Evolutionary conservation across 2,329 filamentous ascomycete genomes (phyloP).

Genomic region (Metarhizium anisopliae): DNA sequence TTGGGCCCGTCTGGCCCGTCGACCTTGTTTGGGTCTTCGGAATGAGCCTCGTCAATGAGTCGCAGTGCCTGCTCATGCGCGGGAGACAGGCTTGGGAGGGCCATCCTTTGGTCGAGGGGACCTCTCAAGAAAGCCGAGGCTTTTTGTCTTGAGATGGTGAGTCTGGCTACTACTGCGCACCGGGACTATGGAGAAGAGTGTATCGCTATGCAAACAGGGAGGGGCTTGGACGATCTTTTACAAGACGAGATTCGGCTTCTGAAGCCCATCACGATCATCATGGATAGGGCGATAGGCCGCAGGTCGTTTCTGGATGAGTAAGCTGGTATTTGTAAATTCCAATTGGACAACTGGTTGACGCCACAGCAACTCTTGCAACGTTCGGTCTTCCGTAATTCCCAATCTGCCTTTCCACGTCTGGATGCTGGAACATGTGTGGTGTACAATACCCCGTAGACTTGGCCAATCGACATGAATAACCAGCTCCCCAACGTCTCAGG

Average conservation of each 20-base stretch:
- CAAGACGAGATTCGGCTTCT: not conserved
- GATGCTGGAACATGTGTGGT: too few species aligned
- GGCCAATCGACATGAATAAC: too few species aligned
- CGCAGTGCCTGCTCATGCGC: conserved; percentile 44
- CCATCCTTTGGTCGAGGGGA: not conserved
- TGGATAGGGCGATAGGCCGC: not conserved
- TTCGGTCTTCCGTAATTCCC: too few species aligned
- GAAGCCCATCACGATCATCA: not conserved
- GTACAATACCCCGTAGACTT: too few species aligned
- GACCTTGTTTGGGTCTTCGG: conserved; percentile 25
- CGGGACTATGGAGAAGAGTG: not conserved
- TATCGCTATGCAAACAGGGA: too few species aligned
- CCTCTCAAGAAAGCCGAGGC: not conserved
- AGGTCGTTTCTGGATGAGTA: conserved; percentile 2
- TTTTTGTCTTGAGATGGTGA: not conserved
- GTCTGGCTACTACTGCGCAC: too few species aligned
- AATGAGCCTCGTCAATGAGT: conserved; percentile 60
- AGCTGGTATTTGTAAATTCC: not conserved
- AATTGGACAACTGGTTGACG: not conserved
- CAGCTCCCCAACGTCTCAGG: too few species aligned
- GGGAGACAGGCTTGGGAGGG: not conserved
- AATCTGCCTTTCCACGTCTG: too few species aligned
- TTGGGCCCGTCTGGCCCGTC: conserved; percentile 32
- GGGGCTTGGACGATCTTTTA: too few species aligned
- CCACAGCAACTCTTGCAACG: not conserved